A percentile compares a stretch with the other conserved stretches of the same genome.
Evolutionary conservation across 1,284 basidiomycete genomes (phyloP).

Genomic region (Trichosporon sp.): DNA sequence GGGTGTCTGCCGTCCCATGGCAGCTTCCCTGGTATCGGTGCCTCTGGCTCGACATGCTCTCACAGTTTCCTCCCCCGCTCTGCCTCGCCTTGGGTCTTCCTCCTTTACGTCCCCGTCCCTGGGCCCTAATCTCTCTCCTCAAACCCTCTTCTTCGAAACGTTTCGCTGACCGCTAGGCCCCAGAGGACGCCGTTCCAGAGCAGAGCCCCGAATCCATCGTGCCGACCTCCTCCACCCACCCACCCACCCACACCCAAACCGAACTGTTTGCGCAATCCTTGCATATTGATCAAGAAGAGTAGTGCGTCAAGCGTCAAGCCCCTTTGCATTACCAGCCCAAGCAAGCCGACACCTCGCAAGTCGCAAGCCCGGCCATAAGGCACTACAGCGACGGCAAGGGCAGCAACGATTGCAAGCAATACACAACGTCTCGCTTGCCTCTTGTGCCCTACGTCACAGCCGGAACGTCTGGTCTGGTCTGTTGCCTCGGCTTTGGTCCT

Average conservation of each 20-base stretch:
- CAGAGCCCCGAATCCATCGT: conserved; percentile 3
- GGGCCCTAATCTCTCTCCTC: conserved; percentile 1
- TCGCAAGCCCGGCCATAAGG: not conserved
- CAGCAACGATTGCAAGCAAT: not conserved
- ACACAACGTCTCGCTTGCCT: not conserved
- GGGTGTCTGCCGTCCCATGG: too few species aligned
- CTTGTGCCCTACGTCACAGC: not conserved
- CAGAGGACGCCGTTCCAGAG: not conserved
- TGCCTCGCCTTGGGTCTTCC: not conserved
- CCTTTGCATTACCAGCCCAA: not conserved
- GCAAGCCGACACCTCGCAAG: not conserved
- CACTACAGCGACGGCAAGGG: not conserved
- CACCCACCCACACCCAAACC: too few species aligned
- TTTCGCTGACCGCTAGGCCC: not conserved
- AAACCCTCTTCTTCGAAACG: not conserved
- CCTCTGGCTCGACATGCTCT: not conserved
- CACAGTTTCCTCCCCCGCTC: not conserved
- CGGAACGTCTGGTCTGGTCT: too few species aligned
- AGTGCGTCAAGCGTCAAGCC: conserved; percentile 1
- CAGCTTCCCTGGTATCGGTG: not conserved
- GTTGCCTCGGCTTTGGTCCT: not conserved
- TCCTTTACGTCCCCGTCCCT: not conserved
- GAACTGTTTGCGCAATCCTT: not conserved
- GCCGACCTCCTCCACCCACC: not conserved
- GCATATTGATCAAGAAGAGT: not conserved